These are phyloP conservation scores for Pleurotus platypus DNA, from an alignment of 768 basidiomycete species.

Conservation along the genomic window DNA sequence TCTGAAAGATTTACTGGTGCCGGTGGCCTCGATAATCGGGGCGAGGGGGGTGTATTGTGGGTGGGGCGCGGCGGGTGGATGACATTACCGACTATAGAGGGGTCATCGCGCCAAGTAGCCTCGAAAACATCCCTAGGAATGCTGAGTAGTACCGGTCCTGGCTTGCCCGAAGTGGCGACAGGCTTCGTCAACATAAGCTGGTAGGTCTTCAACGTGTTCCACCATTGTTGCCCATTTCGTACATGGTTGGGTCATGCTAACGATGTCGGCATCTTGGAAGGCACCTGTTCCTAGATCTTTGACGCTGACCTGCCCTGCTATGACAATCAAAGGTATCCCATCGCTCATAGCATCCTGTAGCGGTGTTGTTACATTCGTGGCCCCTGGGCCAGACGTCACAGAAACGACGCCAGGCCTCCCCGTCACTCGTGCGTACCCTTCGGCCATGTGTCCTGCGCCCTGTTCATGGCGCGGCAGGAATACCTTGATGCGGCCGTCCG, in stretches of 20 bases:
- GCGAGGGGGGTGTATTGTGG: constrained; percentile 44
- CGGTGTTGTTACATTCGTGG: constrained; percentile 95
- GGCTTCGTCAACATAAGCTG: constrained; percentile 94
- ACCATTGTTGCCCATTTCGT: constrained; percentile 99
- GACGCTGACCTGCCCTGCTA: constrained; percentile 97
- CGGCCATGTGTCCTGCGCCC: constrained; percentile 98
- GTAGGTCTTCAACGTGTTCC: constrained; percentile 92
- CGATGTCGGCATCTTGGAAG: constrained; percentile 96
- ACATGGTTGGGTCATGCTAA: constrained; percentile 94
- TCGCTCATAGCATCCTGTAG: constrained; percentile 98
- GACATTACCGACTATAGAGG: constrained; percentile 54
- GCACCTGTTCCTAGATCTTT: constrained; percentile 95
- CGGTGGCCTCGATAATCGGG: too few relatives aligned
- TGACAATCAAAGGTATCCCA: constrained; percentile 91
- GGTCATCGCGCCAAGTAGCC: constrained; percentile 78
- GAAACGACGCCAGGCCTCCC: constrained; percentile 97
- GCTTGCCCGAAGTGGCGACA: constrained; percentile 97
- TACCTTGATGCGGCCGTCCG: constrained; percentile 91
- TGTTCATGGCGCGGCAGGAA: constrained; percentile 96
- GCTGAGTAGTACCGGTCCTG: constrained; percentile 96
- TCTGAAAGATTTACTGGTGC: constrained; percentile 57
- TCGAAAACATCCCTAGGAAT: constrained; percentile 99
- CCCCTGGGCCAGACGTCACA: constrained; percentile 96
- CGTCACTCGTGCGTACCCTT: constrained; percentile 96
- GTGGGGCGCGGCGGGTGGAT: too few relatives aligned